Evolutionary conservation across 768 basidiomycete genomes (phyloP), one percentile per base, ranked within the genome.

Genomic region (Podaxis pistillaris): DNA sequence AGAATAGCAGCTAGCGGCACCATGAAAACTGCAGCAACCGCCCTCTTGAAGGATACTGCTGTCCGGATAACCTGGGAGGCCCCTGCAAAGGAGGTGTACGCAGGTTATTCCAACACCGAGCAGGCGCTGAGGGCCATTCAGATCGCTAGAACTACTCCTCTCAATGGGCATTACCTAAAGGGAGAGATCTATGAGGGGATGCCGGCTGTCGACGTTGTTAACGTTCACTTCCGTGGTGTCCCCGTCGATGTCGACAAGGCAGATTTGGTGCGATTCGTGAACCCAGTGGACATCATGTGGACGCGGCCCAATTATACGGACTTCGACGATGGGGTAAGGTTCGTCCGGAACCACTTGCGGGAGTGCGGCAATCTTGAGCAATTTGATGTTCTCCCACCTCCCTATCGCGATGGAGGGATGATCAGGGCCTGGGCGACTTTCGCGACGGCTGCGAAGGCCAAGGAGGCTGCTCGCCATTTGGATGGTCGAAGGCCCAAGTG

Each of bases 21-120:
- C 1, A 17, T 47, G 26, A 53, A 36, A 46, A 70, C 65, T 0
- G 53, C 67, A 2, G 74, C 79, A 1, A 67, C 69, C 6, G 81
- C 78, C 0, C 66, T 76, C 6, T 71, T 90, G 26, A 74, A 73
- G 12, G 87, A 89, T 63, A 83, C 80, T 0, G 75, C 79, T 1
- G 83, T 90, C 9, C 81, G 81, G 15, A 72, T 93, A 36, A 71
- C 77, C 15, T 90, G 88, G 83, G 82, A 85, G 4, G 82, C 81
- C 2, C 86, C 92, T 0, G 71, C 73, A 19, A 79, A 78, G 46
- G 75, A 76, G 1, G 89, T 82, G 0, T 93, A 84, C 63, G 84
- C 82, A 13, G 91, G 92, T 1, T 93, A 89, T 66, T 69, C 74
- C 0, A 81, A 77, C 0, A 65, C 75, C 56, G 73, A 75, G 47